Evolutionary conservation across 768 basidiomycete genomes (phyloP).

Genomic region (Rossbeevera mucosa): DNA sequence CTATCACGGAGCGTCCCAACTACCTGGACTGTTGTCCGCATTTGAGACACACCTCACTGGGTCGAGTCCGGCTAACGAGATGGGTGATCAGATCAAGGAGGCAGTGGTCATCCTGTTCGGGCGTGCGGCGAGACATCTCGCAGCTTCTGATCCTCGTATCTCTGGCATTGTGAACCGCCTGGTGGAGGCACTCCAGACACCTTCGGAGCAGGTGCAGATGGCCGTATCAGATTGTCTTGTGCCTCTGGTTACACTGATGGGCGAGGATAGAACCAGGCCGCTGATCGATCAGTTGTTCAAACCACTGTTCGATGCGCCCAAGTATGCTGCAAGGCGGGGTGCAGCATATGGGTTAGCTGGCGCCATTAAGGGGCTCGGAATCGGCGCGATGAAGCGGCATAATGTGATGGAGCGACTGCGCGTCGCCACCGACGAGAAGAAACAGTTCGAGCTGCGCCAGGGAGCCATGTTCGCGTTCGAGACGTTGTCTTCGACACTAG

Average conservation of each 20-base stretch:
- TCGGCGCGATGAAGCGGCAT: constrained; percentile 81
- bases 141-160: constrained; percentile 70
- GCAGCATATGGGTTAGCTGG: constrained; percentile 96
- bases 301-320: constrained; percentile 71
- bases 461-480: constrained; percentile 95
- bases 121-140: constrained; percentile 83
- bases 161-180: constrained; percentile 79
- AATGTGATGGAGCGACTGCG: constrained; percentile 70
- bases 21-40: constrained; percentile 69
- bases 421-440: constrained; percentile 83
- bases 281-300: constrained; percentile 77
- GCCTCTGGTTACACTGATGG: constrained; percentile 73
- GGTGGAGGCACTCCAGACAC: constrained; percentile 87
- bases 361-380: constrained; percentile 85
- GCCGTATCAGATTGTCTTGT: constrained; percentile 95
- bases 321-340: constrained; percentile 93
- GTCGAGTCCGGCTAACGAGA: constrained; percentile 56
- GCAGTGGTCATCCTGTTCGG: constrained; percentile 94
- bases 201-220: constrained; percentile 92
- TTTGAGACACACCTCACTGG: constrained; percentile 74
- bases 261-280: constrained; percentile 34
- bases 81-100: constrained; percentile 86
- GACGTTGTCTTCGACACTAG: constrained; percentile 80
- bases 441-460: constrained; percentile 79
- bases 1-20: constrained; percentile 64